A percentile compares a stretch with the other conserved stretches of the same genome.
These are phyloP conservation scores for Microsporum audouinii DNA, from an alignment of 2,329 filamentous ascomycete genomes.

Conservation along the genomic window DNA sequence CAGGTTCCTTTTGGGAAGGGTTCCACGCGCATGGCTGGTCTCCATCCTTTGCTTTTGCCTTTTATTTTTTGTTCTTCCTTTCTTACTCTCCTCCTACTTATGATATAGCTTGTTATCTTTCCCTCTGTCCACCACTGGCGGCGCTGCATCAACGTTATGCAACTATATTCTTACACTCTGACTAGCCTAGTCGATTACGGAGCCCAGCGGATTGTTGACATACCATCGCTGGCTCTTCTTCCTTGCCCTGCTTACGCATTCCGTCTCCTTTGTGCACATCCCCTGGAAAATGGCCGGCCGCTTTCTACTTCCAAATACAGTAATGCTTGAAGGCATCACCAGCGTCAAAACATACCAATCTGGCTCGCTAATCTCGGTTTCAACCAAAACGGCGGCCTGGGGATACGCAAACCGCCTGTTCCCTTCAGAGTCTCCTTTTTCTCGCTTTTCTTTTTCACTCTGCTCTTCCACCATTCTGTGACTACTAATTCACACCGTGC, in stretches of 20 bases:
- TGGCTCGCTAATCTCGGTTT: not conserved
- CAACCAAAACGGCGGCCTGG: not conserved
- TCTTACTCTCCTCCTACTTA: not conserved
- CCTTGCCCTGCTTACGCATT: not conserved
- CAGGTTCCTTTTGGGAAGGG: conserved; percentile 4
- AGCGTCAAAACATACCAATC: not conserved
- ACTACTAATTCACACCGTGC: not conserved
- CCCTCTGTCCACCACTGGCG: not conserved
- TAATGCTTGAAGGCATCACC: not conserved
- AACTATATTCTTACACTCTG: not conserved
- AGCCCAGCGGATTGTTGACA: not conserved
- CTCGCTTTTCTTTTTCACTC: not conserved
- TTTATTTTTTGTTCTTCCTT: not conserved
- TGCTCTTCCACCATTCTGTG: not conserved
- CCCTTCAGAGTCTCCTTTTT: not conserved
- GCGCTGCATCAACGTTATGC: not conserved
- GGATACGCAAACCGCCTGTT: not conserved
- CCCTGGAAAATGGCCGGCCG: not conserved
- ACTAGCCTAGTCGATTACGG: not conserved
- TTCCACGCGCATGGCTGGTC: conserved; percentile 5
- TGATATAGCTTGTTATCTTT: not conserved
- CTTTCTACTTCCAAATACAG: conserved; percentile 1
- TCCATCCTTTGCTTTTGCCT: not conserved
- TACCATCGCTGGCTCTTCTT: not conserved
- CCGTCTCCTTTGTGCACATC: not conserved